Evolutionary conservation across 192 early-diverging fungal genomes (phyloP).

Genomic region (Allomyces javanicus): DNA sequence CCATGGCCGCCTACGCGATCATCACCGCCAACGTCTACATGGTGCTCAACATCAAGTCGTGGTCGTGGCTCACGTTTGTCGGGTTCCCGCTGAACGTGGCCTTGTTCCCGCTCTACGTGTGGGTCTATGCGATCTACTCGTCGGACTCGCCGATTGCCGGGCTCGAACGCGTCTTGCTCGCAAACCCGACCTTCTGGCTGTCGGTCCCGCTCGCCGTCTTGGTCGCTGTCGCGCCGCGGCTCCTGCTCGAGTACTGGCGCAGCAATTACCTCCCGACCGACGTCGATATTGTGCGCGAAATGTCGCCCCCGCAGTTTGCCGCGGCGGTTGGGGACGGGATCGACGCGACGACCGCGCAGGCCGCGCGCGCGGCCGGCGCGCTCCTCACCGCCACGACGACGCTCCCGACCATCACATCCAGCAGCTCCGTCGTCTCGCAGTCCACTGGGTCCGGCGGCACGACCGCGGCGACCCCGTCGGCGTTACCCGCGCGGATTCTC

Average conservation of each 20-base stretch:
- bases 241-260: constrained; percentile 35
- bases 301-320: not conserved
- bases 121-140: constrained; percentile 27
- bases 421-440: not conserved
- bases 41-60: constrained; percentile 46
- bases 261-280: not conserved
- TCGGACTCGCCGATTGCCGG: constrained; percentile 27
- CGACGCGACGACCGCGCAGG: not conserved
- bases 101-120: constrained; percentile 34
- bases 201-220: constrained; percentile 31
- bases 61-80: constrained; percentile 49
- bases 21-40: constrained; percentile 63
- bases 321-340: not conserved
- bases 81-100: constrained; percentile 25
- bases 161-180: constrained; percentile 34
- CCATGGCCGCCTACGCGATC: constrained; percentile 49
- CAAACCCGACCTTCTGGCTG: constrained; percentile 50
- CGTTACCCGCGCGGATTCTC: not conserved
- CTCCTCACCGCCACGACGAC: not conserved
- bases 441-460: not conserved
- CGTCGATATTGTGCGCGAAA: not conserved
- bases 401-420: no score
- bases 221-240: constrained; percentile 55
- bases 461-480: not conserved
- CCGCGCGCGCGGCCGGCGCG: not conserved